Evolutionary conservation across 192 early-diverging fungal species (phyloP), one percentile per base, ranked within the genome.

Genomic region (Backusella tuberculispora): DNA sequence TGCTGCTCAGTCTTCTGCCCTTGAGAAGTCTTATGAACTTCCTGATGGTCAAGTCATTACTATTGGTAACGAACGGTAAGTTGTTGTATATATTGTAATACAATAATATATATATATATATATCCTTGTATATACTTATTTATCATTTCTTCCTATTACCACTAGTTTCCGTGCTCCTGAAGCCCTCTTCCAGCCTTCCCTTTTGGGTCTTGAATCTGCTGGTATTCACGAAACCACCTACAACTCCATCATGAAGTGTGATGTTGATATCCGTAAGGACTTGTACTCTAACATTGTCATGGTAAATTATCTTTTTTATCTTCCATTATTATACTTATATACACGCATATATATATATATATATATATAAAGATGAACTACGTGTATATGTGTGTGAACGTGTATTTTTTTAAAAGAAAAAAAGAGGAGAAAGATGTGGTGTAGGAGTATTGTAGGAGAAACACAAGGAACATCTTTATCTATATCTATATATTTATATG

Each of bases 141-240:
- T n/a, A n/a, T n/a, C n/a, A n/a, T n/a, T n/a, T n/a, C n/a, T n/a
- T n/a, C n/a, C n/a, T n/a, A n/a, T n/a, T n/a, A n/a, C n/a, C n/a
- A n/a, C n/a, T n/a, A n/a, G n/a, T n/a, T n/a, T n/a, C n/a, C 93
- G 94, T 89, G 92, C 92, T 83, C 96, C 96, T 76, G 97, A 99
- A 85, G 93, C 95, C 71, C 91, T 99, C 83, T 98, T 99, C 95
- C 95, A 98, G 85, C 97, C 97, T 75, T 92, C 88, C 46, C 86
- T 96, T 88, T 76, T 98, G 50, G 96, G 96, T 83, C 87, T 94
- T 76, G 95, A 97, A 83, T 86, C 93, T 70, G 86, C 87, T 66
- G 95, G 96, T 87, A 95, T 99, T 85, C 97, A 98, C 86, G 96
- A 97, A 88, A 96, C n/a, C n/a, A n/a, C n/a, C n/a, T n/a, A n/a